Evolutionary conservation across 139 green algal species (phyloP).

Genomic region (Coelastrella sp.): DNA sequence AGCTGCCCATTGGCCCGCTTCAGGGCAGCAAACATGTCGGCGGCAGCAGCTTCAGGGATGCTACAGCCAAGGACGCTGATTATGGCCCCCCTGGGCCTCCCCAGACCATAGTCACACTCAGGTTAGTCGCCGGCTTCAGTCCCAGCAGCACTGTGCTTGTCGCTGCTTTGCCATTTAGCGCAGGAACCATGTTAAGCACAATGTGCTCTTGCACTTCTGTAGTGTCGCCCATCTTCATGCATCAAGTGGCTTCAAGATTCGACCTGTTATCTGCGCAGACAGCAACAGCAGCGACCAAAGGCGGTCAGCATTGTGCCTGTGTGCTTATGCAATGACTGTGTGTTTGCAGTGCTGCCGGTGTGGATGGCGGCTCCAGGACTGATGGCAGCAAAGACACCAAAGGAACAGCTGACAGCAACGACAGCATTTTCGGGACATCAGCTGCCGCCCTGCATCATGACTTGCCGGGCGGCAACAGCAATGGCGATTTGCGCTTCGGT

Average conservation of each 20-base stretch:
- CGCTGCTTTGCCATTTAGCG: too few species aligned
- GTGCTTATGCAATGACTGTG: not conserved
- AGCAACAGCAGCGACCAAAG: too few species aligned
- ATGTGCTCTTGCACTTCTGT: too few species aligned
- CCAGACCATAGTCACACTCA: too few species aligned
- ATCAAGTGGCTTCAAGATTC: not conserved
- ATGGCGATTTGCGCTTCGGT: not conserved
- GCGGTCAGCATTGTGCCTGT: not conserved
- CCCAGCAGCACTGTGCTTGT: too few species aligned
- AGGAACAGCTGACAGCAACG: not conserved
- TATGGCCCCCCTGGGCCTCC: too few species aligned
- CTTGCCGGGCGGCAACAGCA: not conserved
- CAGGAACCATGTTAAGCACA: too few species aligned
- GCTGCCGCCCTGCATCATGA: slow-evolving; percentile 9
- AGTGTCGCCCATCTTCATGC: too few species aligned
- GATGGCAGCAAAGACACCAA: not conserved
- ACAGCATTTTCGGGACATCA: not conserved
- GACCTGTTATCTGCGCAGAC: not conserved
- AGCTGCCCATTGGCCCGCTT: too few species aligned
- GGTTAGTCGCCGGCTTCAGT: too few species aligned
- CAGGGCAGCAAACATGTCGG: not conserved
- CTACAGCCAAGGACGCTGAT: not conserved
- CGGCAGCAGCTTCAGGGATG: not conserved
- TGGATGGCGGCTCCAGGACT: too few species aligned
- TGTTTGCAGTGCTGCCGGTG: not conserved